Conservation (phyloP, 2,329 filamentous ascomycete genomes). For the Verticillium tricorpus region DNA sequence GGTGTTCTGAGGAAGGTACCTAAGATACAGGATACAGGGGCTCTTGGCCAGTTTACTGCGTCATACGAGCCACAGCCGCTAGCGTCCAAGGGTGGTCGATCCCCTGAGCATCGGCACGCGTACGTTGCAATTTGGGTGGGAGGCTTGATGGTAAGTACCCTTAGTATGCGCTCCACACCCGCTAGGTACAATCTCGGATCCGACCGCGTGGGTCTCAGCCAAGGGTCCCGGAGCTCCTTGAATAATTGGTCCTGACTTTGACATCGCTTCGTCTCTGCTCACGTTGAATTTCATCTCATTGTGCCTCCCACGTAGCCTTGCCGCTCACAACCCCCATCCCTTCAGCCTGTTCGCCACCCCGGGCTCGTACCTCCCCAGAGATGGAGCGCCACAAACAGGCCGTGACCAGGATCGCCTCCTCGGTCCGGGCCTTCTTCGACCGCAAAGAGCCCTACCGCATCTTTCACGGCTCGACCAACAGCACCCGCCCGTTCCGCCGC, state of each 20-base stretch:
- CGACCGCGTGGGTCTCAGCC: not conserved
- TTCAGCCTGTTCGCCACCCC: not conserved
- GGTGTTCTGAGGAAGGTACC: too few relatives aligned
- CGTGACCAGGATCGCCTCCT: conserved; percentile 41
- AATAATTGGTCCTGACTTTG: not conserved
- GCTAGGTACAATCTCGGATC: not conserved
- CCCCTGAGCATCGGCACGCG: too few relatives aligned
- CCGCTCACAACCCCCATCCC: not conserved
- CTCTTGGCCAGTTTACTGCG: too few relatives aligned
- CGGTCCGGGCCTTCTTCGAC: conserved; percentile 44
- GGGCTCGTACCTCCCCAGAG: conserved; percentile 2
- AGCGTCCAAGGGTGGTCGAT: too few relatives aligned
- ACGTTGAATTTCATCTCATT: not conserved
- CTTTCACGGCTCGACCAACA: conserved; percentile 74
- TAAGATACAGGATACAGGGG: too few relatives aligned
- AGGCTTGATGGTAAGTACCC: not conserved
- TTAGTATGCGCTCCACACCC: not conserved
- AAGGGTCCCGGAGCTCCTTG: not conserved
- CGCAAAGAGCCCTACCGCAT: conserved; percentile 62
- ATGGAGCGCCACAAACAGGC: conserved; percentile 49
- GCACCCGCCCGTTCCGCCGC: conserved; percentile 52
- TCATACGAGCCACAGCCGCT: too few relatives aligned
- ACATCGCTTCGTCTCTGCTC: not conserved
- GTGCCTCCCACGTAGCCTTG: not conserved
- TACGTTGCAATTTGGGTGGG: too few relatives aligned